Evolutionary conservation across 1,284 basidiomycete genomes (phyloP), one percentile per base, ranked within the genome.

Genomic region (Austroboletus novae-zelandiae): DNA sequence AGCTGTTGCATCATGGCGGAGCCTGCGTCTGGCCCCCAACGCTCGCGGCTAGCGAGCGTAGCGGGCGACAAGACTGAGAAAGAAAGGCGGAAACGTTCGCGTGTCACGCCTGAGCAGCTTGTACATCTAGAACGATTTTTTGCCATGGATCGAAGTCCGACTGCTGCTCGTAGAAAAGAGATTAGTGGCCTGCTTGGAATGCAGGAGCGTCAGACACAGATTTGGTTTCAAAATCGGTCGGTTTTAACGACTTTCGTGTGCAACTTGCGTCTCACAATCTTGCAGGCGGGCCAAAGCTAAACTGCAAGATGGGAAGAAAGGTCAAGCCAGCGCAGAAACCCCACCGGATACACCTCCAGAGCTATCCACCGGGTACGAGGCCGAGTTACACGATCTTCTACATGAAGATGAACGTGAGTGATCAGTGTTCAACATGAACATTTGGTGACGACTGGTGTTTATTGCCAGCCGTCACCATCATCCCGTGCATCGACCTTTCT

Each of bases 181-280:
- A 89, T 91, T 48, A 83, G 85, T 50, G 78, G 83, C 32, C 67
- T 79, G 51, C 73, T 91, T n/a, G 86, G 86, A 17, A 90, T 91
- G 85, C 79, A 86, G 51, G 89, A 91, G 69, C 81, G 88, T 37
- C 89, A 91, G 73, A 89, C 86, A 0, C 89, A 91, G 68, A 87
- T 91, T 49, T 91, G 89, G 89, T 91, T 90, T 62, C 89, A 91
- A 66, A 91, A 91, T 61, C 76, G 89, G 88, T 87, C 55, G 45
- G 77, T 62, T 23, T 23, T 23, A 23, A 43, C 18, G 40, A 13
- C 30, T 30, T 23, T 20, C 36, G 8, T 51, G 4, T 25, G 14
- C 14, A 31, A 13, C 32, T 37, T 48, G 13, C 9, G 18, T 44
- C 47, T 47, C 45, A 50, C 47, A 25, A 52, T 35, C 52, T 45